phyloP scores from a whole-genome alignment of 2,329 filamentous ascomycete genomes.

The Phialophora expanda region DNA sequence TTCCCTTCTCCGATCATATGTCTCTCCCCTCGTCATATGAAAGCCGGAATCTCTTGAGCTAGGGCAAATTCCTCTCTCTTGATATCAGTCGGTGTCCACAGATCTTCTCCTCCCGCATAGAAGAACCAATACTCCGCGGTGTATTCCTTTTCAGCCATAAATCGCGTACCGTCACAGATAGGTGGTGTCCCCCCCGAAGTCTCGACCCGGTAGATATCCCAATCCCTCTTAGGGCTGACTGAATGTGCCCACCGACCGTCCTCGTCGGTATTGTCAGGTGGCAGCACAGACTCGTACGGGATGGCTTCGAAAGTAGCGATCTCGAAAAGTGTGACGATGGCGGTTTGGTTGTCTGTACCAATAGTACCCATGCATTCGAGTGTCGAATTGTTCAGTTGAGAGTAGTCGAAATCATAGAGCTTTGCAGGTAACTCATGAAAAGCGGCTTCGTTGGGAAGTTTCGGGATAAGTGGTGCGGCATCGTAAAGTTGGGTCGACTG shows the following conservation, averaged over 20 bases:
- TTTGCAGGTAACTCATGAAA: conserved; percentile 43
- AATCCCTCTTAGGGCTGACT: conserved; percentile 30
- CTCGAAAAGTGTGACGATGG: conserved; percentile 40
- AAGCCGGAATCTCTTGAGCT: conserved; percentile 6
- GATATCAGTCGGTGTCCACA: conserved; percentile 24
- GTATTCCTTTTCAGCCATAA: conserved; percentile 47
- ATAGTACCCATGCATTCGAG: conserved; percentile 37
- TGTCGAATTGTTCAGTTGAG: conserved; percentile 32
- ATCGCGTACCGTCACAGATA: conserved; percentile 42
- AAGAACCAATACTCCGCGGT: conserved; percentile 53
- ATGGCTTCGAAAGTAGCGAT: conserved; percentile 30
- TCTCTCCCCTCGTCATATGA: conserved; percentile 22
- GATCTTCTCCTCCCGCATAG: conserved; percentile 30
- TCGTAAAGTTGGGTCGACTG: conserved; percentile 56
- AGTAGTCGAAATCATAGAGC: conserved; percentile 40
- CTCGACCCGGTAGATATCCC: conserved; percentile 52
- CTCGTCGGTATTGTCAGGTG: conserved; percentile 25
- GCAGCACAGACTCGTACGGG: conserved; percentile 30
- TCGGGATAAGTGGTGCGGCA: conserved; percentile 42
- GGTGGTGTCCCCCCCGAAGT: conserved; percentile 47
- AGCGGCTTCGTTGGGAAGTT: conserved; percentile 43
- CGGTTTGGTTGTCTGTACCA: conserved; percentile 31
- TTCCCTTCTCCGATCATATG: conserved; percentile 7
- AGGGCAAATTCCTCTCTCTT: conserved; percentile 4
- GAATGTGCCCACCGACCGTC: conserved; percentile 25